These are phyloP conservation scores for Patellifolia procumbens DNA, from an alignment of 179 eudicot species.

Conservation along the genomic window DNA sequence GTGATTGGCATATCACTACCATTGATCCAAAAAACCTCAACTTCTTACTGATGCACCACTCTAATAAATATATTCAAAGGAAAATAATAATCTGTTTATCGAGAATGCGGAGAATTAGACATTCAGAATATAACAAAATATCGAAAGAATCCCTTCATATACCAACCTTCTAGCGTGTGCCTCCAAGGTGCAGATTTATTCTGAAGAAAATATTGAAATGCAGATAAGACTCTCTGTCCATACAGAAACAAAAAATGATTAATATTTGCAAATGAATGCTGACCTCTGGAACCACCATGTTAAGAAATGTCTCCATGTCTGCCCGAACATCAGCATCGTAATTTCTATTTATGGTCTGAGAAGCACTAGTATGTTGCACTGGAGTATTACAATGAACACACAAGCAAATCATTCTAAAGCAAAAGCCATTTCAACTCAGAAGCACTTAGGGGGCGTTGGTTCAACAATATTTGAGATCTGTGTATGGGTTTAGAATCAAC, in stretches of 20 bases:
- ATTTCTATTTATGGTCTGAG: constrained; percentile 87
- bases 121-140: not conserved
- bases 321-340: constrained; percentile 87
- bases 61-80: not conserved
- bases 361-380: constrained; percentile 99
- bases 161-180: constrained; percentile 90
- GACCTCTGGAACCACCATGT: constrained; percentile 92
- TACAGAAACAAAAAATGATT: not conserved
- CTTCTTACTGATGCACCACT: not conserved
- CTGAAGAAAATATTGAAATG: constrained; percentile 38
- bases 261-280: constrained; percentile 12
- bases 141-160: not conserved
- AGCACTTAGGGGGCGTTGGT: too few relatives aligned
- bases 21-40: too few relatives aligned
- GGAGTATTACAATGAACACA: constrained; percentile 26
- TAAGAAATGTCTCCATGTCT: constrained; percentile 93
- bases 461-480: too few relatives aligned
- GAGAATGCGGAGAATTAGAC: not conserved
- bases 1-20: too few relatives aligned
- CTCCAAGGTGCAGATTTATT: constrained; percentile 93
- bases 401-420: constrained; percentile 1
- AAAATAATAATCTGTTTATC: not conserved
- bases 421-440: not conserved
- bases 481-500: too few relatives aligned
- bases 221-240: constrained; percentile 22